Base-by-base conservation (phyloP, 2,329 filamentous ascomycete genomes). In the Canariomyces notabilis region DNA sequence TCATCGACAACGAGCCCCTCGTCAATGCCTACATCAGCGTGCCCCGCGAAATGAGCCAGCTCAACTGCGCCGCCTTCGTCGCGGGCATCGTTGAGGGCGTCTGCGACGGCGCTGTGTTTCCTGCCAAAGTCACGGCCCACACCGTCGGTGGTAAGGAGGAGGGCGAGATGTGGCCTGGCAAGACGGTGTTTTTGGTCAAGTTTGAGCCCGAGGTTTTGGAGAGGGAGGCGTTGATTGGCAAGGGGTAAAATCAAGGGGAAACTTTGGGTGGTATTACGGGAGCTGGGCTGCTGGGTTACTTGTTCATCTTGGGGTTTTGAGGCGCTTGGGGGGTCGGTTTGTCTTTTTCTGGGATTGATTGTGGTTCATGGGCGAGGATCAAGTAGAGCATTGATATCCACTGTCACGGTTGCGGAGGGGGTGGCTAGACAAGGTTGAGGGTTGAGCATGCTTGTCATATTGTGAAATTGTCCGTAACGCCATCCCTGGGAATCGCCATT, bases 1-100 rank as follows among this genome's bases (percentile, higher is more conserved):
- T 98, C 59, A 88, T 90, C 59, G 93, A 98, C 70, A 97, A 98
- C 69, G 93, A 97, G 65, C 93, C 93, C 18, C 76, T 97, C 41
- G 91, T 97, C 32, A 97, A 96, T 68, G 84, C 85, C 52, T 97
- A 93, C 70, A 86, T 98, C 62, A 89, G 83, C 59, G 85, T 97
- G 43, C 93, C 93, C 14, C 85, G 85, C 61, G 93, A 98, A 69
- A 95, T 98, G 87, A 89, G 80, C 68, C 87, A 93, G 77, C 76
- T 98, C 61, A 97, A 96, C 67, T 96, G 91, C 67, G 93, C 91
- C 15, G 93, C 93, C 8, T 98, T 87, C 63, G 89, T 95, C 16
- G 93, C 93, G 1, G 93, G 93, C 15, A 86, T 98, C 53, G 83
- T 98, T 46, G 93, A 98, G 75, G 93, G 93, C 18, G 83, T 95